phyloP scores from a whole-genome alignment of 2,329 filamentous ascomycete species.

The Colletotrichum sp. region DNA sequence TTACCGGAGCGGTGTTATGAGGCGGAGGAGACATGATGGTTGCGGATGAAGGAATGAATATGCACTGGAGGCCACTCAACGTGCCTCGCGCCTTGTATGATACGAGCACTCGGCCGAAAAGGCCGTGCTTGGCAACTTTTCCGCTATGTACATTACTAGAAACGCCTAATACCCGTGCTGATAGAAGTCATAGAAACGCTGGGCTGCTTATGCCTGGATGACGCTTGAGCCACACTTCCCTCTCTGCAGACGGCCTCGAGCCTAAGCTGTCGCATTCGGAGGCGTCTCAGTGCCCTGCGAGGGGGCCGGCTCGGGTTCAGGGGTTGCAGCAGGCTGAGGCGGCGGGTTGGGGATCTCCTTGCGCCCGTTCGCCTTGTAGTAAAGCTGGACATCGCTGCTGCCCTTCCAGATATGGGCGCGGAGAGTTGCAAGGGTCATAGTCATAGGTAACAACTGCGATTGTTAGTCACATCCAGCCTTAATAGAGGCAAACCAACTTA shows the following conservation, averaged over 20 bases:
- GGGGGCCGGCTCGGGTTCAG: conserved; percentile 6
- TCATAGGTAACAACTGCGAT: conserved; percentile 68
- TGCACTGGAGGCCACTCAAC: conserved; percentile 2
- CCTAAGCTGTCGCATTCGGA: neutral
- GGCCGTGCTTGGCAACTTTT: conserved; percentile 13
- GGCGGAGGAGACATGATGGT: neutral
- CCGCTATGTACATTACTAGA: conserved; percentile 19
- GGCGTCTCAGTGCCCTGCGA: conserved; percentile 14
- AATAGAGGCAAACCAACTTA: conserved; percentile 45
- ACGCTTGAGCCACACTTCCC: neutral
- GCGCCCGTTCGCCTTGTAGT: conserved; percentile 91
- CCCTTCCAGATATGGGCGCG: conserved; percentile 93
- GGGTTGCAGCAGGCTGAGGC: conserved; percentile 4
- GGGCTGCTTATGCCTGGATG: neutral
- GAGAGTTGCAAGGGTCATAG: conserved; percentile 93
- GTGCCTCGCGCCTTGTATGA: conserved; percentile 8
- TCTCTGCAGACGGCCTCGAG: neutral
- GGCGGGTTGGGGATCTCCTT: conserved; percentile 59
- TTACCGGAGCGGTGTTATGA: conserved; percentile 47
- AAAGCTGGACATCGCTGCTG: conserved; percentile 87
- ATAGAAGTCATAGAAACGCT: conserved; percentile 2
- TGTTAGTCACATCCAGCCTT: neutral
- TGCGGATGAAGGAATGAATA: neutral
- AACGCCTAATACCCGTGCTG: conserved; percentile 17
- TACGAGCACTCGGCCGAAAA: neutral